These are phyloP conservation scores for Ascochyta fabae DNA, from an alignment of 2,329 filamentous ascomycete genomes.

Conservation along the genomic window DNA sequence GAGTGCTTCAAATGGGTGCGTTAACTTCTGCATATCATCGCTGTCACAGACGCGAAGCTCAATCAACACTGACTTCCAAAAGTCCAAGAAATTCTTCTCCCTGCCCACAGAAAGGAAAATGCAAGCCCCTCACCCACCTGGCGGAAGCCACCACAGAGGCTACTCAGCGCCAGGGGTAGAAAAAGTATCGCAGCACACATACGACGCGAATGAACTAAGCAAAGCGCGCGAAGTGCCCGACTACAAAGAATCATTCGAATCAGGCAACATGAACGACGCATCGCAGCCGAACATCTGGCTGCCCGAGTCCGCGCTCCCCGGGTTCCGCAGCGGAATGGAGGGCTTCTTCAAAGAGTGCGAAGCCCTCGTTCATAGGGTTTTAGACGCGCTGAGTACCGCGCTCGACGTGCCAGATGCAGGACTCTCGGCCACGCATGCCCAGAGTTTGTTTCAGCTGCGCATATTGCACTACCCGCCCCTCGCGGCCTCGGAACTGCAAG, in stretches of 20 bases:
- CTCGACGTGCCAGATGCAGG: slow-evolving; percentile 24
- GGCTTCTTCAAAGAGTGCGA: slow-evolving; percentile 33
- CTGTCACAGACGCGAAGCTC: neutral
- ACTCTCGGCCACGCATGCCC: slow-evolving; percentile 34
- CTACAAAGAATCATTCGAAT: slow-evolving; percentile 46
- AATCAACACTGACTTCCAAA: neutral
- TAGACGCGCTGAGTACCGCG: slow-evolving; percentile 35
- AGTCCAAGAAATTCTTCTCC: slow-evolving; percentile 48
- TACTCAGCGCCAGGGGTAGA: slow-evolving; percentile 49
- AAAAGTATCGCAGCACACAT: slow-evolving; percentile 45
- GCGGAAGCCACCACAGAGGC: slow-evolving; percentile 49
- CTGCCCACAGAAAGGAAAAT: slow-evolving; percentile 46
- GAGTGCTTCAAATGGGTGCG: slow-evolving; percentile 40
- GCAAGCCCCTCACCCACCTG: slow-evolving; percentile 49
- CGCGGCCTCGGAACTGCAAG: slow-evolving; percentile 29
- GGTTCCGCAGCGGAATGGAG: slow-evolving; percentile 45
- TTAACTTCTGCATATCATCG: neutral
- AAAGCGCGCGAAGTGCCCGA: slow-evolving; percentile 36
- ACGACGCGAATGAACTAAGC: slow-evolving; percentile 25
- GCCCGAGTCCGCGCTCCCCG: slow-evolving; percentile 46
- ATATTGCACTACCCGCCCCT: slow-evolving; percentile 51
- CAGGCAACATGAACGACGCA: slow-evolving; percentile 36
- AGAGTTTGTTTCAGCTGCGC: slow-evolving; percentile 43
- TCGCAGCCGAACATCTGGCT: slow-evolving; percentile 52
- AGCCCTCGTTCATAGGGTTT: slow-evolving; percentile 32